Conservation (phyloP, 495 filamentous ascomycete genomes). For the Hyaloscypha variabilis region DNA sequence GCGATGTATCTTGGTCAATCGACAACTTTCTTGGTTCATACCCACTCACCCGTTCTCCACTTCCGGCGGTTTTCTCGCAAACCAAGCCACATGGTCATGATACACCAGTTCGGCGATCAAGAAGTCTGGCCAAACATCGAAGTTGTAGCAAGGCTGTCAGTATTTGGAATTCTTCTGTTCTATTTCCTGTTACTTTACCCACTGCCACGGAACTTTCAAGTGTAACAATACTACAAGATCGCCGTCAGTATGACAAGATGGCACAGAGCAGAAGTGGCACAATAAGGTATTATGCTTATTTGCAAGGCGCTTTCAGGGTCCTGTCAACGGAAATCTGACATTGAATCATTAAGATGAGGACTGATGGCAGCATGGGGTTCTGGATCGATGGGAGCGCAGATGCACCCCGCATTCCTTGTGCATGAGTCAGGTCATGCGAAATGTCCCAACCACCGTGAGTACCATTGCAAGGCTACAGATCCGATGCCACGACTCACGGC, state of each 20-base stretch:
- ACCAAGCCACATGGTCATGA: background rate
- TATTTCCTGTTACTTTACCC: background rate
- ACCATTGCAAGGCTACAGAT: background rate
- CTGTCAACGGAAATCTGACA: background rate
- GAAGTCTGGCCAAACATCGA: background rate
- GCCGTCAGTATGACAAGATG: background rate
- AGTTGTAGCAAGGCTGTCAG: background rate
- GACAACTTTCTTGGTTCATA: background rate
- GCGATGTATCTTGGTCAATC: background rate
- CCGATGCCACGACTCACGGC: background rate
- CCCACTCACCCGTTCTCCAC: background rate
- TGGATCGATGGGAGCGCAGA: background rate
- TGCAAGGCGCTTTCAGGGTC: background rate
- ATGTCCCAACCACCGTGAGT: background rate
- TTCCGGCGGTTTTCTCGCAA: background rate
- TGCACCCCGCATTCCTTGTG: background rate
- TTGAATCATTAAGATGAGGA: background rate
- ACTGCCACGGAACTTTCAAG: background rate
- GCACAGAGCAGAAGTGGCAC: background rate
- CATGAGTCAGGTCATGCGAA: background rate
- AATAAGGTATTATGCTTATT: constrained; percentile 2
- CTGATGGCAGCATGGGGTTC: background rate
- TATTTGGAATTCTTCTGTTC: constrained; percentile 1
- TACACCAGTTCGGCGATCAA: background rate
- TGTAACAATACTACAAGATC: background rate